Evolutionary conservation across 1,284 basidiomycete species (phyloP).

Genomic region (Trametes versicolor): DNA sequence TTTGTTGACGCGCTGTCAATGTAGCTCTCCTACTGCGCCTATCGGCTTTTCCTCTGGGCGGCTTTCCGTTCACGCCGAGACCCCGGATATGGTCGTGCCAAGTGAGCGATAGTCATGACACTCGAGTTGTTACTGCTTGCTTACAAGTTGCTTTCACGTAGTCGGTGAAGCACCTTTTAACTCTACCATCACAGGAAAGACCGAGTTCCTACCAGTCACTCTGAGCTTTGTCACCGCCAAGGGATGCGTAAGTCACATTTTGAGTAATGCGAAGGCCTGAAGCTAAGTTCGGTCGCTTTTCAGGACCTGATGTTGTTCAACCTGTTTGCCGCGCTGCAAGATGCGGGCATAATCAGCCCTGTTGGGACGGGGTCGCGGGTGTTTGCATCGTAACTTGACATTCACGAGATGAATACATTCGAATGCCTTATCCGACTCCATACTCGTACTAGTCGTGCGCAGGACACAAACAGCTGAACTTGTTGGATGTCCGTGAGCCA

Average conservation of each 20-base stretch:
- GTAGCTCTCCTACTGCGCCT: conserved; percentile 38
- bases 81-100: conserved; percentile 53
- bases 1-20: conserved; percentile 23
- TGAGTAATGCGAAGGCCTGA: background rate
- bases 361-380: conserved; percentile 42
- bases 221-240: conserved; percentile 50
- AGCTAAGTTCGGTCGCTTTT: too few relatives aligned
- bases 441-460: too few relatives aligned
- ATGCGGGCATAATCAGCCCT: conserved; percentile 44
- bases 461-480: too few relatives aligned
- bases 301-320: conserved; percentile 52
- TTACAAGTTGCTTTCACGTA: conserved; percentile 10
- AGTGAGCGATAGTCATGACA: conserved; percentile 31
- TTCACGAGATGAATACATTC: background rate
- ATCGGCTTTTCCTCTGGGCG: conserved; percentile 46
- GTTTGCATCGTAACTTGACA: conserved; percentile 10
- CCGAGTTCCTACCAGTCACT: conserved; percentile 52
- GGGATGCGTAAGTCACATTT: conserved; percentile 45
- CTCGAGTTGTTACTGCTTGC: background rate
- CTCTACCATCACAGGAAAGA: conserved; percentile 50
- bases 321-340: conserved; percentile 47
- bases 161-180: conserved; percentile 52
- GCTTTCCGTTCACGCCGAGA: conserved; percentile 44
- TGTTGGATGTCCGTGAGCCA: too few relatives aligned
- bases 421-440: background rate